Percentiles rank a stretch among this genome's conserved stretches.
phyloP scores from a whole-genome alignment of 371 early-diverging fungal species.

The Haplosporangium sp. region DNA sequence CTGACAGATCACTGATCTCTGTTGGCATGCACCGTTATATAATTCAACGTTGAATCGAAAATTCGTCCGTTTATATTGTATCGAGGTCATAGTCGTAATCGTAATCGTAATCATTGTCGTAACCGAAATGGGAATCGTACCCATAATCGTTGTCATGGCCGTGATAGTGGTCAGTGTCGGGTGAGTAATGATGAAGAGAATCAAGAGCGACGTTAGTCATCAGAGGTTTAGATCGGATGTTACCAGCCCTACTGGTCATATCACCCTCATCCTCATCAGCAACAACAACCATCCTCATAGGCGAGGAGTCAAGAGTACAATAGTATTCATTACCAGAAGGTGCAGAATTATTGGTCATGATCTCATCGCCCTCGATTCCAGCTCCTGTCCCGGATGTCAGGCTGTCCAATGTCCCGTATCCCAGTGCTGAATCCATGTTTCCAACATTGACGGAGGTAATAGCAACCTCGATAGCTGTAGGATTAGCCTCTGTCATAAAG shows the following conservation, averaged over 20 bases:
- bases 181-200: conserved; percentile 1
- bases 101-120: neutral
- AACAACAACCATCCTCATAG: neutral
- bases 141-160: neutral
- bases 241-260: neutral
- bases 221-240: neutral
- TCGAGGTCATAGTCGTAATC: neutral
- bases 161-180: neutral
- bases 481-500: conserved; percentile 22
- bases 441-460: too few species aligned
- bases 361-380: conserved; percentile 19
- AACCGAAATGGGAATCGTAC: neutral
- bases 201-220: conserved; percentile 9
- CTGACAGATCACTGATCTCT: conserved; percentile 24
- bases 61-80: too few species aligned
- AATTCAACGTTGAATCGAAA: conserved; percentile 1
- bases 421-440: conserved; percentile 3
- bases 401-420: conserved; percentile 2
- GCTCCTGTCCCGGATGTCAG: neutral
- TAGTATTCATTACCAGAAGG: conserved; percentile 31
- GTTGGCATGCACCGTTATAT: conserved; percentile 19
- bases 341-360: conserved; percentile 28
- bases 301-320: neutral
- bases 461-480: conserved; percentile 1
- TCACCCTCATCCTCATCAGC: neutral